phyloP scores from a whole-genome alignment of 768 basidiomycete species.

The Leccinellum albellum region DNA sequence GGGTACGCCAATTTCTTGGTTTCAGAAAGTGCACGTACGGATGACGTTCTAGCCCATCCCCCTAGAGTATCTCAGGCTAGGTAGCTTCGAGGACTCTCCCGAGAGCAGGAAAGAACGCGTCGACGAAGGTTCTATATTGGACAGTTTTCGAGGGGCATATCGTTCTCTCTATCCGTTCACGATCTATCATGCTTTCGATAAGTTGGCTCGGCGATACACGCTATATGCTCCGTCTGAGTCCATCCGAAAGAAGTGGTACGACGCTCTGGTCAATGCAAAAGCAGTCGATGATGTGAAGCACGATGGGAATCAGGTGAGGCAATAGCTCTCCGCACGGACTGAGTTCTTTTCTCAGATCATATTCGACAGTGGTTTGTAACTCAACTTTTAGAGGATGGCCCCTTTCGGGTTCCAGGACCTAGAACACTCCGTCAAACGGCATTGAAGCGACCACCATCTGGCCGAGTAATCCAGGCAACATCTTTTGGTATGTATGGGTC shows the following conservation, averaged over 20 bases:
- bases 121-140: slow-evolving; percentile 57
- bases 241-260: slow-evolving; percentile 60
- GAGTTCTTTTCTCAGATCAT: slow-evolving; percentile 7
- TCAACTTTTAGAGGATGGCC: slow-evolving; percentile 53
- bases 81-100: slow-evolving; percentile 52
- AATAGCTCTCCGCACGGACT: background rate
- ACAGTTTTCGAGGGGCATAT: slow-evolving; percentile 48
- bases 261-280: slow-evolving; percentile 57
- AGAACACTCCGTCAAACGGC: slow-evolving; percentile 29
- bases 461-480: slow-evolving; percentile 55
- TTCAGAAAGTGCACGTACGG: slow-evolving; percentile 1
- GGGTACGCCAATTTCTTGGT: slow-evolving; percentile 43
- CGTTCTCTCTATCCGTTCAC: slow-evolving; percentile 72
- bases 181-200: slow-evolving; percentile 64
- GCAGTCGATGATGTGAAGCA: slow-evolving; percentile 59
- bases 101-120: slow-evolving; percentile 62
- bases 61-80: slow-evolving; percentile 72
- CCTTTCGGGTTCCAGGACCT: slow-evolving; percentile 51
- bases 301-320: slow-evolving; percentile 66
- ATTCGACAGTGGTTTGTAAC: slow-evolving; percentile 61
- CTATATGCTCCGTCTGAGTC: slow-evolving; percentile 60
- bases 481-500: slow-evolving; percentile 52
- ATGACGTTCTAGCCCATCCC: slow-evolving; percentile 61
- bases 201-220: slow-evolving; percentile 61
- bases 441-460: slow-evolving; percentile 41